These are phyloP conservation scores for Saccharomyces hybrid DNA, from an alignment of 1,139 yeast species.

Conservation along the genomic window DNA sequence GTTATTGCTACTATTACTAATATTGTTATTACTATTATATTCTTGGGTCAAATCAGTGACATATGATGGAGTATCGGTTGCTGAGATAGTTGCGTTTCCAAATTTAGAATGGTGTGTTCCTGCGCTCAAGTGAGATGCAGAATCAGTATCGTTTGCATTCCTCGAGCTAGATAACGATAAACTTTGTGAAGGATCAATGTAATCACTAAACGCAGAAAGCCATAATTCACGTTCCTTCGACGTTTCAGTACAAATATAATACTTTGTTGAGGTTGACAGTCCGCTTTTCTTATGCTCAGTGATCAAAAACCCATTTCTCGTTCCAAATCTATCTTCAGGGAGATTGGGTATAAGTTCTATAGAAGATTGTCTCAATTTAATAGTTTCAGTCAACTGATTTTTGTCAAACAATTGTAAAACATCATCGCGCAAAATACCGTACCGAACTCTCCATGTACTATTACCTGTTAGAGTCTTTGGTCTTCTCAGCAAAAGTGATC, in stretches of 20 bases:
- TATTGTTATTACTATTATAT: not conserved
- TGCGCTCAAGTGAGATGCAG: constrained; percentile 3
- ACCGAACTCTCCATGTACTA: constrained; percentile 61
- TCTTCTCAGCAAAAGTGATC: constrained; percentile 53
- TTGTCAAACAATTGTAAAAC: constrained; percentile 51
- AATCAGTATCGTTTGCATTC: not conserved
- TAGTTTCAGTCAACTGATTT: constrained; percentile 50
- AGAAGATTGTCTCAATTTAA: constrained; percentile 50
- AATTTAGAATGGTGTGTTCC: constrained; percentile 9
- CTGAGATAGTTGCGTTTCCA: constrained; percentile 5
- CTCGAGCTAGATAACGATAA: constrained; percentile 1
- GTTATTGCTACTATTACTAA: constrained; percentile 2
- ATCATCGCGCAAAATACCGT: constrained; percentile 66
- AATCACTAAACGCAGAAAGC: constrained; percentile 55
- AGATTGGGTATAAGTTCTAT: constrained; percentile 59
- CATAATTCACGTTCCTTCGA: constrained; percentile 74
- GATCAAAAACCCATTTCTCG: constrained; percentile 68
- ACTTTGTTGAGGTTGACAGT: constrained; percentile 50
- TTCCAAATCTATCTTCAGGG: constrained; percentile 63
- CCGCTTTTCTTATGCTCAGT: constrained; percentile 56
- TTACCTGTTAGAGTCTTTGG: constrained; percentile 47
- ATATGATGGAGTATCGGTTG: constrained; percentile 12
- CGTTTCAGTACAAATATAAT: constrained; percentile 75
- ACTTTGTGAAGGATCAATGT: constrained; percentile 21
- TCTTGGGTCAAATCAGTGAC: constrained; percentile 16